Evolutionary conservation across 2,329 filamentous ascomycete species (phyloP).

Genomic region (Karstenula rhodostoma): DNA sequence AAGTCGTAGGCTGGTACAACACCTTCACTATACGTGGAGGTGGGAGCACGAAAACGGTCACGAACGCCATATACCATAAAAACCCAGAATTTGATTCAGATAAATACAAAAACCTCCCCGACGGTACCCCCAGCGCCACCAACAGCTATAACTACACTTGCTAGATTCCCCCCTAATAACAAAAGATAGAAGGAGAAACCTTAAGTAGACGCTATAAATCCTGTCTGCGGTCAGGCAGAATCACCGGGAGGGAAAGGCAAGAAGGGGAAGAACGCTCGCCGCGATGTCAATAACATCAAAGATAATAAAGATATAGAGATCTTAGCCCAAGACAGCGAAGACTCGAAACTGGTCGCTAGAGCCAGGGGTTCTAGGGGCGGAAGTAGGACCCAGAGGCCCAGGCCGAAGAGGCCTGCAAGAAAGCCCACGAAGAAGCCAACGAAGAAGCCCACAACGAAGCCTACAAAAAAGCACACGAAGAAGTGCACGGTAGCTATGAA

Average conservation of each 20-base stretch:
- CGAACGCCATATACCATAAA: slow-evolving; percentile 3
- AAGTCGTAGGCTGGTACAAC: slow-evolving; percentile 11
- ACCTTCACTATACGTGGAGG: slow-evolving; percentile 8
- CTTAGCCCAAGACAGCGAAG: slow-evolving; percentile 4
- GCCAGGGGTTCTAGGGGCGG: slow-evolving; percentile 7
- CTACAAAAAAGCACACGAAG: slow-evolving; percentile 8
- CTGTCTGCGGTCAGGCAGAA: slow-evolving; percentile 7
- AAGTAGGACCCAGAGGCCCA: slow-evolving; percentile 6
- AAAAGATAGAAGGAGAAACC: slow-evolving; percentile 9
- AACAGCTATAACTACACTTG: slow-evolving; percentile 5
- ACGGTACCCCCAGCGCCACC: slow-evolving; percentile 8
- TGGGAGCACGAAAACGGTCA: slow-evolving; percentile 1
- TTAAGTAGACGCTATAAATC: slow-evolving; percentile 1
- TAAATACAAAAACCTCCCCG: slow-evolving; percentile 6
- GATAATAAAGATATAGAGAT: slow-evolving; percentile 6
- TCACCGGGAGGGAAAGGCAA: slow-evolving; percentile 7
- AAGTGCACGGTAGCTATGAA: slow-evolving; percentile 10
- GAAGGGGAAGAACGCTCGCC: slow-evolving; percentile 10
- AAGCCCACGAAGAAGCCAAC: slow-evolving; percentile 8
- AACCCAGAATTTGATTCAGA: slow-evolving; percentile 5
- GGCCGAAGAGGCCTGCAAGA: slow-evolving; percentile 9
- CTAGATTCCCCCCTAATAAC: slow-evolving; percentile 8
- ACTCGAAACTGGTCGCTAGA: slow-evolving; percentile 8
- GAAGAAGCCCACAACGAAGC: slow-evolving; percentile 1
- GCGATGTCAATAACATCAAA: slow-evolving; percentile 8